Conservation (phyloP, 306 rosid genomes). For the Vigna trinervia region DNA sequence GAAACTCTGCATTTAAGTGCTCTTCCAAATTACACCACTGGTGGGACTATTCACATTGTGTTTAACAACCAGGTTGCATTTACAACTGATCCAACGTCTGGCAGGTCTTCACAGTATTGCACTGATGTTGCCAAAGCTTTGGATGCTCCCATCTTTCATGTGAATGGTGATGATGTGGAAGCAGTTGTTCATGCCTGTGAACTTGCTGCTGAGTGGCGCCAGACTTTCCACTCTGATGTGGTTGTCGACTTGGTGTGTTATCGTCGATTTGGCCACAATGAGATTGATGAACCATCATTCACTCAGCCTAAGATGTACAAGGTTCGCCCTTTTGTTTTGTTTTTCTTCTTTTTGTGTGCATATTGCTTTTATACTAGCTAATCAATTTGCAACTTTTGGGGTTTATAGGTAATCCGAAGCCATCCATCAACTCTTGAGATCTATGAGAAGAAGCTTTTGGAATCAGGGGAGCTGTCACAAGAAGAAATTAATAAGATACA, state of each 20-base stretch:
- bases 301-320: slow-evolving; percentile 98
- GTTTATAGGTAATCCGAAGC: slow-evolving; percentile 70
- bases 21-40: slow-evolving; percentile 93
- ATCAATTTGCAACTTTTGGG: slow-evolving; percentile 37
- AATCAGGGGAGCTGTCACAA: slow-evolving; percentile 68
- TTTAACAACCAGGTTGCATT: slow-evolving; percentile 96
- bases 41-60: slow-evolving; percentile 93
- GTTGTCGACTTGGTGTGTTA: slow-evolving; percentile 96
- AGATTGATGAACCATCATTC: slow-evolving; percentile 97
- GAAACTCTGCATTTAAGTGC: slow-evolving; percentile 97
- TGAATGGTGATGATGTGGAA: slow-evolving; percentile 92
- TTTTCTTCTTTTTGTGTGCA: slow-evolving; percentile 33
- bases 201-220: slow-evolving; percentile 99
- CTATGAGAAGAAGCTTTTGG: slow-evolving; percentile 84
- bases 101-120: slow-evolving; percentile 94
- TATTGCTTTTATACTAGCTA: slow-evolving; percentile 32
- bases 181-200: slow-evolving; percentile 97
- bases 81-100: slow-evolving; percentile 87
- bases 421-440: slow-evolving; percentile 91
- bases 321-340: slow-evolving; percentile 57
- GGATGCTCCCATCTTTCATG: slow-evolving; percentile 91
- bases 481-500: slow-evolving; percentile 78
- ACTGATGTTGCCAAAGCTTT: slow-evolving; percentile 97
- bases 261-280: slow-evolving; percentile 96
- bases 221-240: slow-evolving; percentile 95